Base-by-base conservation (phyloP, 1,139 yeast species). In the Blastobotrys arbuscula region DNA sequence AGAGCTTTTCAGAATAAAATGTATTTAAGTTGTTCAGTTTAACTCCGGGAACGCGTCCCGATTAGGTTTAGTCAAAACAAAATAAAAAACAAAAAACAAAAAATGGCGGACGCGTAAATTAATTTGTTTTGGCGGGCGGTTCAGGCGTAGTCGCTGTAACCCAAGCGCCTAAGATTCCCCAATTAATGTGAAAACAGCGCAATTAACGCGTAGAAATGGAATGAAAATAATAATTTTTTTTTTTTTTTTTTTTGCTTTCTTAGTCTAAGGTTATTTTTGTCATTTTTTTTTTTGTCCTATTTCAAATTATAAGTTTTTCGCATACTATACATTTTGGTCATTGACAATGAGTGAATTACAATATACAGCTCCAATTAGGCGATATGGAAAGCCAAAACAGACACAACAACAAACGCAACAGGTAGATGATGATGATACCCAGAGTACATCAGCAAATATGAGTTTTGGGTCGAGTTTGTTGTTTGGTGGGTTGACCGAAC, bases 401-500 rank as follows among this genome's bases (percentile, higher is more conserved):
- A 28, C 42, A 6, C 15, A 21, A 18, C 26, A 24, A 8, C 36
- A 33, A 16, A 26, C 47, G 20, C 20, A 33, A 26, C 42, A 19
- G 15, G 6, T 18, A 20, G 5, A 10, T 9, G 8, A 33, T 33
- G 12, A n/a, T 15, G 33, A 16, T 8, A 35, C 38, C 3, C 38
- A 35, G 18, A 18, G 18, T 18, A 35, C 5, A 9, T 18, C 44
- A 15, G 15, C 21, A 7, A 15, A 13, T 7, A 13, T 43, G 26
- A n/a, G 16, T 10, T 43, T 43, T 43, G 47, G 47, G 3, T 23
- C 47, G 9, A 36, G 42, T 8, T 24, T 36, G 28, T 23, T 37
- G 35, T 37, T 43, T 36, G 42, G 47, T 3, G 47, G 47, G 7
- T n/a, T 42, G 39, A 43, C 47, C 9, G 47, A 40, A 9, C 28